phyloP scores from a whole-genome alignment of 2,329 filamentous ascomycete species.

The Fusarium odoratissimum region DNA sequence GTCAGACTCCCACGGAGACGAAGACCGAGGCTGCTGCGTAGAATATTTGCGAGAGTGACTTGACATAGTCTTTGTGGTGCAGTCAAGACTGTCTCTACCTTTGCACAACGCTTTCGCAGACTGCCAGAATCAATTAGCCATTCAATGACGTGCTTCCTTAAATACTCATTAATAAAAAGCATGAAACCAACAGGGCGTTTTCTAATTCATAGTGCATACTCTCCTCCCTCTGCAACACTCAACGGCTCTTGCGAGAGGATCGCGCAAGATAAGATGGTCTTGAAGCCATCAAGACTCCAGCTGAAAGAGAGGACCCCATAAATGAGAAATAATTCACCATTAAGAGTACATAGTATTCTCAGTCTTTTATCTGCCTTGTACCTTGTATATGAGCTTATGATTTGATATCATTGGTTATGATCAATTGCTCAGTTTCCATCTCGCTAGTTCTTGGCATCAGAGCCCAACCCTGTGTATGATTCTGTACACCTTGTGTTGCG shows the following conservation, averaged over 20 bases:
- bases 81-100: neutral
- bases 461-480: neutral
- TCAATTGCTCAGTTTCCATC: neutral
- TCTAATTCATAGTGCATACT: neutral
- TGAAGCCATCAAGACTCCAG: neutral
- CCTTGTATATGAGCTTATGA: neutral
- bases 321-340: neutral
- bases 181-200: neutral
- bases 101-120: neutral
- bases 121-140: neutral
- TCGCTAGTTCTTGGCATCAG: neutral
- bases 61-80: neutral
- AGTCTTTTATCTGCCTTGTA: too few species aligned
- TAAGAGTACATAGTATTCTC: neutral
- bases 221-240: neutral
- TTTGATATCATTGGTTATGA: neutral
- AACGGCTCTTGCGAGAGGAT: neutral
- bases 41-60: neutral
- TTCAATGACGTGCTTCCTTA: neutral
- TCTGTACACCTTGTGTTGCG: neutral
- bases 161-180: neutral
- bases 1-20: conserved; percentile 27
- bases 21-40: conserved; percentile 7
- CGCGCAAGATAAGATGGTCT: too few species aligned
- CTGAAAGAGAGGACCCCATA: neutral